Conservation (phyloP, 208 protist genomes). For the Leishmania braziliensis region DNA sequence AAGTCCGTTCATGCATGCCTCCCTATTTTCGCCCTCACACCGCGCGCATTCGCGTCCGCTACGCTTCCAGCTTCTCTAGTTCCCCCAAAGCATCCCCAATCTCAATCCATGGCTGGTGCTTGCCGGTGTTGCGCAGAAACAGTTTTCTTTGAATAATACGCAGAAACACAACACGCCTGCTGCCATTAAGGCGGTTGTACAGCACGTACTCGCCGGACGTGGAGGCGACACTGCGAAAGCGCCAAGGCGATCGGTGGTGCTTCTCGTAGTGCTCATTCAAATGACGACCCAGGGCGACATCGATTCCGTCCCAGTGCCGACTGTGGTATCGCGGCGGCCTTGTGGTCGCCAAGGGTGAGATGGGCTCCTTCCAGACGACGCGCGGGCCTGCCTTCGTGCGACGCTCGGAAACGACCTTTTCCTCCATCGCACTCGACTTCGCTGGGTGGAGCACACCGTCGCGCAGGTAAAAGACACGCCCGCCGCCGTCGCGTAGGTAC, state of each 20-base stretch:
- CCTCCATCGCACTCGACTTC: constrained; percentile 11
- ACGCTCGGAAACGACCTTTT: background rate
- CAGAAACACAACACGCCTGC: constrained; percentile 53
- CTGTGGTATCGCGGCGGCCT: constrained; percentile 45
- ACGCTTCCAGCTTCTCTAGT: constrained; percentile 4
- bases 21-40: background rate
- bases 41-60: background rate
- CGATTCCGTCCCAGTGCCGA: constrained; percentile 68
- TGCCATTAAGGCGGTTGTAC: constrained; percentile 45
- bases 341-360: background rate
- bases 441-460: constrained; percentile 3
- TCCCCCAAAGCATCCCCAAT: constrained; percentile 16
- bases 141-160: constrained; percentile 56
- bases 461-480: constrained; percentile 29
- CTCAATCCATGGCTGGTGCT: constrained; percentile 20
- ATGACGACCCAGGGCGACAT: constrained; percentile 42
- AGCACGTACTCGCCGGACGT: constrained; percentile 74
- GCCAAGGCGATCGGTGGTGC: constrained; percentile 43
- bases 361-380: constrained; percentile 22
- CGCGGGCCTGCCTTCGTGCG: constrained; percentile 9
- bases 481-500: background rate
- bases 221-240: constrained; percentile 49
- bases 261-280: constrained; percentile 60
- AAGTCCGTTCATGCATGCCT: background rate
- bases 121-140: constrained; percentile 51